Conservation (phyloP, 371 early-diverging fungal genomes). For the Apophysomyces ossiformis region DNA sequence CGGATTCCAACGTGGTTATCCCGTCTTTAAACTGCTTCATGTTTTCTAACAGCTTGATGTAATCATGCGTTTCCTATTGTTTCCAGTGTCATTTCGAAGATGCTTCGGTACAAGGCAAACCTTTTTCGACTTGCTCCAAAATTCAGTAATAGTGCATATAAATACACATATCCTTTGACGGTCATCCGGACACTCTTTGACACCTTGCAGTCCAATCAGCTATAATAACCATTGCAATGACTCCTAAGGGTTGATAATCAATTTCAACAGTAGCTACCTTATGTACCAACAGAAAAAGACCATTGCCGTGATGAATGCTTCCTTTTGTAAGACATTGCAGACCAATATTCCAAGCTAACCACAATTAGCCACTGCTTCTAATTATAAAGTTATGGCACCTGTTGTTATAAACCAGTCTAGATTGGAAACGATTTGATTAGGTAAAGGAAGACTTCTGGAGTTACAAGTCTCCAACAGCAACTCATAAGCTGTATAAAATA, state of each 20-base stretch:
- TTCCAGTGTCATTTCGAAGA: neutral
- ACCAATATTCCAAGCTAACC: conserved; percentile 24
- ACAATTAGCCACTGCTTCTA: neutral
- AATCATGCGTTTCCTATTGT: neutral
- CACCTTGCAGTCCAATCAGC: neutral
- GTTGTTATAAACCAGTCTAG: conserved; percentile 15
- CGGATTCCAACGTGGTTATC: neutral
- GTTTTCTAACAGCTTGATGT: neutral
- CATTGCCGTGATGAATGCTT: neutral
- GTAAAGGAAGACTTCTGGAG: neutral
- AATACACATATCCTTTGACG: conserved; percentile 13
- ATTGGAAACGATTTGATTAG: neutral
- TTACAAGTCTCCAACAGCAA: neutral
- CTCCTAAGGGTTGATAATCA: neutral
- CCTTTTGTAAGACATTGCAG: conserved; percentile 15
- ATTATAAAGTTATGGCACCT: conserved; percentile 8
- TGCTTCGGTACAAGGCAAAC: neutral
- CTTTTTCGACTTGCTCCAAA: neutral
- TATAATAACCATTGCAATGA: neutral
- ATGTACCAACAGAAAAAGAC: conserved; percentile 10
- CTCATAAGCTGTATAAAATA: neutral
- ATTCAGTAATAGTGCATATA: conserved; percentile 7
- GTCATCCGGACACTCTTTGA: conserved; percentile 3
- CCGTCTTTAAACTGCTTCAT: neutral
- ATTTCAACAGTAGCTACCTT: conserved; percentile 10